Evolutionary conservation across 2,329 filamentous ascomycete species (phyloP).

Genomic region (Venturia effusa): DNA sequence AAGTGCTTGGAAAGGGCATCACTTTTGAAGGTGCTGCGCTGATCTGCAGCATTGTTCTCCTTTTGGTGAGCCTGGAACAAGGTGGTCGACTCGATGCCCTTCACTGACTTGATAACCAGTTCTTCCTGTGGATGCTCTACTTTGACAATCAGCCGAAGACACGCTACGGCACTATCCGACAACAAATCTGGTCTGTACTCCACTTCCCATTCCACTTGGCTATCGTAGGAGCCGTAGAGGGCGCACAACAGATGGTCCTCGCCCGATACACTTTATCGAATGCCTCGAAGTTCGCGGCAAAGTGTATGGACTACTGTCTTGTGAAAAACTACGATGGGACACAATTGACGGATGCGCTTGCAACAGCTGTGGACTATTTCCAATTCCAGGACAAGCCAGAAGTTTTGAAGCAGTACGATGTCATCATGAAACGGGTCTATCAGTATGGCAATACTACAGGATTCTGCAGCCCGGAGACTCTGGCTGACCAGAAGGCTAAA

Average conservation of each 20-base stretch:
- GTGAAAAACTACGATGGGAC: background rate
- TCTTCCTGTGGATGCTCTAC: slow-evolving; percentile 24
- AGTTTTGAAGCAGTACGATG: background rate
- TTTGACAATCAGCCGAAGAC: slow-evolving; percentile 22
- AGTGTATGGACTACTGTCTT: background rate
- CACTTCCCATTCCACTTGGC: slow-evolving; percentile 24
- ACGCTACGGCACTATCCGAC: slow-evolving; percentile 23
- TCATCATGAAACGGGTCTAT: background rate
- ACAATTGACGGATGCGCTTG: background rate
- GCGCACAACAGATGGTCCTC: slow-evolving; percentile 10
- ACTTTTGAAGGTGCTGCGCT: background rate
- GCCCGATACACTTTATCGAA: background rate
- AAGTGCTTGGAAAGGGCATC: slow-evolving; percentile 3
- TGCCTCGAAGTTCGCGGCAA: background rate
- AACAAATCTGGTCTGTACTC: slow-evolving; percentile 22
- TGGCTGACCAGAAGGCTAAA: background rate
- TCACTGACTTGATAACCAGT: slow-evolving; percentile 7
- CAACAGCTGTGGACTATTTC: background rate
- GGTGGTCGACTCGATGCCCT: background rate
- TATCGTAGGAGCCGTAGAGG: slow-evolving; percentile 22
- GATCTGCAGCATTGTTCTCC: slow-evolving; percentile 1
- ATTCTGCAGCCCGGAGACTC: background rate
- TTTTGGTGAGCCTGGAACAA: background rate
- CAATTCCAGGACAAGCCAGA: slow-evolving; percentile 1
- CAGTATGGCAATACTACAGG: background rate